These are phyloP conservation scores for Apiotrichum siamense DNA, from an alignment of 1,284 basidiomycete species.

Conservation along the genomic window DNA sequence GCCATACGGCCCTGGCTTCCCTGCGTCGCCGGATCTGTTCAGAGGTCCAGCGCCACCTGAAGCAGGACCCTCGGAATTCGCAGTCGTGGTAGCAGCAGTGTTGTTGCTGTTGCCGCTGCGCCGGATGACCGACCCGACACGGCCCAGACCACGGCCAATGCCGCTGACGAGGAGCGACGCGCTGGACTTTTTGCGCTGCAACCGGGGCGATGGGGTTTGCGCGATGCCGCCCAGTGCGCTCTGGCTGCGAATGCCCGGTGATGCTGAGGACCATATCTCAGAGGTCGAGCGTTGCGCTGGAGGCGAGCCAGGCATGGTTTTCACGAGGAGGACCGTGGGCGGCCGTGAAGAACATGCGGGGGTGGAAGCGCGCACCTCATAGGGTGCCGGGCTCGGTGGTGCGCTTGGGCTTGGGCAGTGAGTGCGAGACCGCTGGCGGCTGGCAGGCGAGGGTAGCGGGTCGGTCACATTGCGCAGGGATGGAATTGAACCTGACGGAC, in stretches of 20 bases:
- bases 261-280: neutral
- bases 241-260: neutral
- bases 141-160: slow-evolving; percentile 23
- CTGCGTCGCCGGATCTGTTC: neutral
- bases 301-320: neutral
- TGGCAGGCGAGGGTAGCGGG: neutral
- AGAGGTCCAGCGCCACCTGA: neutral
- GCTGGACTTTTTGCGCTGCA: slow-evolving; percentile 20
- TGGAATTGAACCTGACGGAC: neutral
- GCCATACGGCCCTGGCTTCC: neutral
- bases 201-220: neutral
- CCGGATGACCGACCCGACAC: slow-evolving; percentile 30
- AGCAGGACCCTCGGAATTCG: neutral
- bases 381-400: neutral
- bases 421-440: neutral
- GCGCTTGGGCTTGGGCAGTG: slow-evolving; percentile 1
- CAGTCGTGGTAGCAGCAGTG: neutral
- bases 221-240: neutral
- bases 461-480: neutral
- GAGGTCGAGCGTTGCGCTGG: neutral
- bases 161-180: slow-evolving; percentile 19
- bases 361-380: neutral
- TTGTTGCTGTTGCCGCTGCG: slow-evolving; percentile 8
- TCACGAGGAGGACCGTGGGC: neutral
- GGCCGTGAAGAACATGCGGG: neutral